A percentile compares a stretch with the other conserved stretches of the same genome.
phyloP scores from a whole-genome alignment of 371 early-diverging fungal species.

The Umbelopsis sp. region DNA sequence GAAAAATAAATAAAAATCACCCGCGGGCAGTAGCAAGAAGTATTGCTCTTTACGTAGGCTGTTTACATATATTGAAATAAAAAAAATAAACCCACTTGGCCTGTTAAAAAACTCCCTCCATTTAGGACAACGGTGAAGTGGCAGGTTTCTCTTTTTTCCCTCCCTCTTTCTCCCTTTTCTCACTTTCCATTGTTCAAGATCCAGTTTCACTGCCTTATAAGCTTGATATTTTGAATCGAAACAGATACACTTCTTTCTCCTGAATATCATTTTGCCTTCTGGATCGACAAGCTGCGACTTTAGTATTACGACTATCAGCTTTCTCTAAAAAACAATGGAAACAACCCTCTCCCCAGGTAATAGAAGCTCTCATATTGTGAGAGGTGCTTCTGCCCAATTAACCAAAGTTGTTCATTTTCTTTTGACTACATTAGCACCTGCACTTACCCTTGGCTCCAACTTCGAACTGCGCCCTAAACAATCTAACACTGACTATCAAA shows the following conservation, averaged over 20 bases:
- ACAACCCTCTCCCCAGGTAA: slow-evolving; percentile 15
- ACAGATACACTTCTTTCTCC: background rate
- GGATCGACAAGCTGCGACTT: slow-evolving; percentile 11
- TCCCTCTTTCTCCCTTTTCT: background rate
- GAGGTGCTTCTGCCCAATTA: background rate
- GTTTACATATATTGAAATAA: slow-evolving; percentile 1
- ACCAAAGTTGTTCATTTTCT: background rate
- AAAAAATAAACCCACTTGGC: background rate
- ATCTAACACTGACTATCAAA: slow-evolving; percentile 7
- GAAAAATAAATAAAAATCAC: background rate
- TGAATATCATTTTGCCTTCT: slow-evolving; percentile 1
- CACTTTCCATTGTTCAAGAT: slow-evolving; percentile 16
- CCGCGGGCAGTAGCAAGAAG: slow-evolving; percentile 4
- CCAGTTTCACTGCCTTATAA: slow-evolving; percentile 11
- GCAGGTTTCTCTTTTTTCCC: slow-evolving; percentile 17
- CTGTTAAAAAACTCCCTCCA: slow-evolving; percentile 10
- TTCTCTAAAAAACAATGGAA: slow-evolving; percentile 9
- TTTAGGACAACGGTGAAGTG: background rate
- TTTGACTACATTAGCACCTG: background rate
- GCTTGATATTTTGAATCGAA: background rate
- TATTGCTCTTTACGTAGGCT: slow-evolving; percentile 2
- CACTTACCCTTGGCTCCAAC: slow-evolving; percentile 12
- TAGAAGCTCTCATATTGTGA: background rate
- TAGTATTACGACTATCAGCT: background rate
- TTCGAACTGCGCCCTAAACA: slow-evolving; percentile 16